Evolutionary conservation across 2,329 filamentous ascomycete genomes (phyloP).

Genomic region (Pezicula rhizophila): DNA sequence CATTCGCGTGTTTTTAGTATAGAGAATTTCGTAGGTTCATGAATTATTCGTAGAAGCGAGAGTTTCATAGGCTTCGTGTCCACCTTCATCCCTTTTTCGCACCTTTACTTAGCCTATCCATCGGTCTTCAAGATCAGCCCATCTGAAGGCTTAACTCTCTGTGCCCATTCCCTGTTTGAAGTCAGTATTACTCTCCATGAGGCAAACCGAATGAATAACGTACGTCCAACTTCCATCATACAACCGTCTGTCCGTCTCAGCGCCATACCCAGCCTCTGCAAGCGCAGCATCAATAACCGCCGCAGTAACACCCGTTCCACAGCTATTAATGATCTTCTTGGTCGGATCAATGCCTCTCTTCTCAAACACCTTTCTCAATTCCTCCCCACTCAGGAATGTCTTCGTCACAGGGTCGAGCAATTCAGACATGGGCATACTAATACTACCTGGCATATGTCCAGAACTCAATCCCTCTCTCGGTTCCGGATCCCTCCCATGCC

Average conservation of each 20-base stretch:
- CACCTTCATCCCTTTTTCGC: no score
- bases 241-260: slow-evolving; percentile 60
- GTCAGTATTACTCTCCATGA: not conserved
- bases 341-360: slow-evolving; percentile 72
- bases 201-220: slow-evolving; percentile 35
- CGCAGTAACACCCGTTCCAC: slow-evolving; percentile 91
- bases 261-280: slow-evolving; percentile 68
- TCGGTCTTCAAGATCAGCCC: slow-evolving; percentile 52
- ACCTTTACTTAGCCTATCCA: no score
- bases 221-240: slow-evolving; percentile 99
- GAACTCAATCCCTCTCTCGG: slow-evolving; percentile 80
- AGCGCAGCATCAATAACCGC: slow-evolving; percentile 85
- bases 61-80: no score
- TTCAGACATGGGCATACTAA: slow-evolving; percentile 72
- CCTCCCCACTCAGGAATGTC: slow-evolving; percentile 64
- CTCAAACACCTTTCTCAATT: slow-evolving; percentile 71
- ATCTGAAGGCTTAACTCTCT: slow-evolving; percentile 55
- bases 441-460: slow-evolving; percentile 86
- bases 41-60: no score
- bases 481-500: slow-evolving; percentile 77
- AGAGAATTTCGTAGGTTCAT: no score
- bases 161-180: slow-evolving; percentile 55
- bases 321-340: slow-evolving; percentile 80
- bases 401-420: slow-evolving; percentile 81
- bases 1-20: no score